Evolutionary conservation across 1,284 basidiomycete species (phyloP), one percentile per base, ranked within the genome.

Genomic region (Moesziomyces sp.): DNA sequence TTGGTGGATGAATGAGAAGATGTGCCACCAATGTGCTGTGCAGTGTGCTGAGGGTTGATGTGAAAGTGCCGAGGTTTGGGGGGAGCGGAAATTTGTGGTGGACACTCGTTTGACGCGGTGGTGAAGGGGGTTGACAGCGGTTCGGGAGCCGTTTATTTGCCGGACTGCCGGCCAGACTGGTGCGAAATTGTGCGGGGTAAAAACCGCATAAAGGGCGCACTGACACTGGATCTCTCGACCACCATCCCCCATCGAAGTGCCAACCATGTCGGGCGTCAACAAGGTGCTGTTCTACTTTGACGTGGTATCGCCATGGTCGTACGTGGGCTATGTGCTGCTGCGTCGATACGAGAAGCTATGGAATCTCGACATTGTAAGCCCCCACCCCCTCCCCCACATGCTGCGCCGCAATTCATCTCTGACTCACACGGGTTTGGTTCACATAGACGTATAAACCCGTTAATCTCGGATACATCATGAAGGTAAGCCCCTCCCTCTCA

Each of bases 381-480:
- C 7, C 11, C 3, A 14, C 44, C 35, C 43, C 23, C 7, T 19
- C 11, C 24, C 24, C 24, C 3, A 4, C 14, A 7, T 10, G 43
- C 23, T 24, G 2, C 9, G 3, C n/a, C 14, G 11, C 21, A 21
- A 40, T 45, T 45, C n/a, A 13, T 45, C 43, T 16, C 14, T 43
- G 14, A 19, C 43, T 45, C 21, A 45, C 23, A 19, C 43, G 8
- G 10, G 13, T 19, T 34, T 30, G 30, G 30, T 3, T 13, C 43
- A 7, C 26, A 7, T 7, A 67, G 59, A 74, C 68, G 18, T 74
- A 68, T 34, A 60, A 60, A 19, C 80, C 82, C 0, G 58, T 78
- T 26, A 82, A 79, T 44, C 69, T 82, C 10, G 74, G 74, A 0
- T 80, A 83, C 47, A 64, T 84, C 18, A 84, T 84, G 82, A 79